Base-by-base conservation (phyloP, 768 basidiomycete species). In the Chalciporus piperatus region DNA sequence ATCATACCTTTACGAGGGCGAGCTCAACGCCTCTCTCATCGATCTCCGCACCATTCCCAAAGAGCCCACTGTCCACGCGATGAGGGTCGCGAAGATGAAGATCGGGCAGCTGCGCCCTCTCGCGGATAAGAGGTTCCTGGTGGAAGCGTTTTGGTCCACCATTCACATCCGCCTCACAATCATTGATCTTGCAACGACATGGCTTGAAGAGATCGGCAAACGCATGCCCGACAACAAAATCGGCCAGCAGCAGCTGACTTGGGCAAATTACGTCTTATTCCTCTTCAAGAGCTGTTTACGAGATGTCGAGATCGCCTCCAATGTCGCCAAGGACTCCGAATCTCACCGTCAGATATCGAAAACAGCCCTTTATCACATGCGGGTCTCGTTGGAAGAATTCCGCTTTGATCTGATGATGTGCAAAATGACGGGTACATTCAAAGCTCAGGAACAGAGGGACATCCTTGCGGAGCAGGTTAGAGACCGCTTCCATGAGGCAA, bases 101-200 rank as follows among this genome's bases (percentile, higher is more conserved):
- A 74, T 87, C 17, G 85, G 84, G 0, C 79, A 80, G 57, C 73
- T 78, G 0, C 76, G 74, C 40, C 85, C 83, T 7, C 75, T 74
- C 7, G 83, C 82, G 0, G 84, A 86, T 63, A 72, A 73, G 39
- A 74, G 82, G 33, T 84, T 81, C 66, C 56, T 76, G 12, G 79
- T 85, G 8, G 85, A 87, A 60, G 83, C 83, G 0, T 72, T 83
- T 47, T 81, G 79, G 76, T 56, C 67, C 11, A 77, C 79, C 6
- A 62, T 88, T 35, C 66, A 80, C 23, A 68, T 84, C 23, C 78
- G 85, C 3, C 72, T 84, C 51, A 59, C 68, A 9, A 64, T 89
- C 23, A 72, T 66, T n/a, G 65, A 76, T 35, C 56, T 85, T 50
- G 76, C 74, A 3, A 62, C 51, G 22, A 47, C 59, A 0, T 78